Conservation (phyloP, 352 stramenopile species). For the Globisporangium spiculum region DNA sequence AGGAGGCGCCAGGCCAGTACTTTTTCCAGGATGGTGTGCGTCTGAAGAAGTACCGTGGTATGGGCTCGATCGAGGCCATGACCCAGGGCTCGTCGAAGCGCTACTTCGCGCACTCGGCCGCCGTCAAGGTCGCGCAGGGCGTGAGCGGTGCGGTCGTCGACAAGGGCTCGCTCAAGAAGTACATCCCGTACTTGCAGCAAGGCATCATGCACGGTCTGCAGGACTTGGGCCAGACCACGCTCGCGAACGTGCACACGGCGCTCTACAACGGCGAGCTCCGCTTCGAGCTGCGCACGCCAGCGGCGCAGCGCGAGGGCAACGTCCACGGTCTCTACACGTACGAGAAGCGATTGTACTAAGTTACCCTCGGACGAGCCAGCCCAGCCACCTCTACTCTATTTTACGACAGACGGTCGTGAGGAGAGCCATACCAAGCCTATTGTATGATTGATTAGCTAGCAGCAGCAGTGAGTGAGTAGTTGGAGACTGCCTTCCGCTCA, state of each 20-base stretch:
- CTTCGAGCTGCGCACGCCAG: conserved; percentile 98
- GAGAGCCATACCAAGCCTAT: conserved; percentile 1
- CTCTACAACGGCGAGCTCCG: conserved; percentile 84
- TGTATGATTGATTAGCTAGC: conserved; percentile 2
- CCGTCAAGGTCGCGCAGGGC: conserved; percentile 99
- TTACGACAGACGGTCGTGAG: not conserved
- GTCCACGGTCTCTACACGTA: conserved; percentile 99
- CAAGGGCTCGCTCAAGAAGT: conserved; percentile 98
- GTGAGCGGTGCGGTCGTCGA: conserved; percentile 98
- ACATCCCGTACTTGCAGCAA: conserved; percentile 99
- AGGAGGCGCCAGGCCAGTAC: conserved; percentile 99
- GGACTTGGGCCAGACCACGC: conserved; percentile 93
- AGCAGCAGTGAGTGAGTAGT: not conserved
- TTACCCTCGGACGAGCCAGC: not conserved
- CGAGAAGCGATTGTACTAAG: conserved; percentile 89
- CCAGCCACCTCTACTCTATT: conserved; percentile 6
- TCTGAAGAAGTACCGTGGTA: conserved; percentile 99
- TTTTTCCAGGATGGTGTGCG: conserved; percentile 99
- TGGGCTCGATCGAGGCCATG: conserved; percentile 99
- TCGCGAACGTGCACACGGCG: conserved; percentile 85
- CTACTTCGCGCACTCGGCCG: conserved; percentile 87
- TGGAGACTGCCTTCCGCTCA: conserved; percentile 1
- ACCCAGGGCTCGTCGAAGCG: conserved; percentile 94
- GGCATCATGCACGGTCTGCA: conserved; percentile 98
- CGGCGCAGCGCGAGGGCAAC: conserved; percentile 98